Conservation (phyloP, 1,139 yeast species). For the Taphrina confusa region DNA sequence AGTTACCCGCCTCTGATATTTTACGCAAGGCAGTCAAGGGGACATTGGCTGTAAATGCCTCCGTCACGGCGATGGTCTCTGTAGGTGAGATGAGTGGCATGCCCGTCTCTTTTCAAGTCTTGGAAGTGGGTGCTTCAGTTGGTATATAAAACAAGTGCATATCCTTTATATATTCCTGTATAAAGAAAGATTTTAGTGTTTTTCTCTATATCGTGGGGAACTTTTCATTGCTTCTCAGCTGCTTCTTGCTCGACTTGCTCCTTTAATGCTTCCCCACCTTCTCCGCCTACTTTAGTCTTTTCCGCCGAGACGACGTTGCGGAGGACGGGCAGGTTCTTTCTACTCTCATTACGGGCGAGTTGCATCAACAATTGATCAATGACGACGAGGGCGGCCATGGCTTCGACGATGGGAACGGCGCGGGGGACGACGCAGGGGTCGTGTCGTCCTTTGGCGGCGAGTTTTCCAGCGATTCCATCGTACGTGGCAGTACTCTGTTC, state of each 20-base stretch:
- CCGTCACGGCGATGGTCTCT: constrained; percentile 16
- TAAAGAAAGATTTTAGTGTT: not conserved
- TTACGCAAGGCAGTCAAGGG: constrained; percentile 23
- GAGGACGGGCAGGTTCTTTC: constrained; percentile 40
- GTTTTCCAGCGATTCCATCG: constrained; percentile 79
- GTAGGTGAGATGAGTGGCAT: constrained; percentile 15
- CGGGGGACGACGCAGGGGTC: constrained; percentile 98
- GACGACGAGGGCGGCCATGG: constrained; percentile 92
- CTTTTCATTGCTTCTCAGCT: not conserved
- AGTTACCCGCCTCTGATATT: constrained; percentile 27
- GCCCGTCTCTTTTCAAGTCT: constrained; percentile 1
- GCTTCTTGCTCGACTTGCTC: constrained; percentile 17
- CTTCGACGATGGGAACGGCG: constrained; percentile 97
- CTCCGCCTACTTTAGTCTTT: constrained; percentile 24
- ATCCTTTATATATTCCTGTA: too few relatives aligned
- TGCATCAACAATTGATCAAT: constrained; percentile 85
- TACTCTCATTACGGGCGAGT: constrained; percentile 70
- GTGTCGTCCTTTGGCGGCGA: constrained; percentile 96
- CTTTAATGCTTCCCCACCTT: constrained; percentile 15
- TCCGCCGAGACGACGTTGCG: constrained; percentile 11
- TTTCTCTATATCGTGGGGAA: not conserved
- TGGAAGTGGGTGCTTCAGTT: constrained; percentile 28
- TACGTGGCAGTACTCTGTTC: constrained; percentile 86
- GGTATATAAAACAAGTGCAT: constrained; percentile 16
- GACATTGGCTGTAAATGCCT: constrained; percentile 29